Evolutionary conservation across 140 eudicot species (phyloP), one percentile per base, ranked within the genome.

Genomic region (Flaveria floridana): DNA sequence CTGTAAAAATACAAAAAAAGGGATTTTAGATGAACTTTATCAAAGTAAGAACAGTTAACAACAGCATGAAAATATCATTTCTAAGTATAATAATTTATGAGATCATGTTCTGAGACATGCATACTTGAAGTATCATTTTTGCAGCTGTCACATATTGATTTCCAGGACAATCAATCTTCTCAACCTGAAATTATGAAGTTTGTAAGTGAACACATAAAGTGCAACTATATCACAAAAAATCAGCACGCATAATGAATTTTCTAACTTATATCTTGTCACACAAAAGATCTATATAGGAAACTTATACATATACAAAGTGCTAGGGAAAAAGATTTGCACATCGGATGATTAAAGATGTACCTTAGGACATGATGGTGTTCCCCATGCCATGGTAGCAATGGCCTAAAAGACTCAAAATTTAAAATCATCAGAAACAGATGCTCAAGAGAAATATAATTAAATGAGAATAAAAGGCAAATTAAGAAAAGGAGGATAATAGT

Each of bases 321-420:
- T 39, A 50, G 47, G 57, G n/a, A 15, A 30, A n/a, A 26, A 50
- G 20, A 46, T 9, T 28, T 25, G 26, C 25, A 62, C 1, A 71
- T 65, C 76, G 20, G 2, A 30, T 18, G 57, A 42, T 7, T 23
- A 63, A 14, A 12, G 44, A 53, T 74, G 77, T 85, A 92, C 98
- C 93, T 93, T 93, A 11, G 98, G 98, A 77, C 98, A 93, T 39
- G 94, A 88, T 59, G 85, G 59, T 2, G 97, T 93, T 51, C 98
- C 98, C 97, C 98, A 90, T 44, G 96, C 97, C 98, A 93, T 93
- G 64, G 98, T 96, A 86, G 98, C 76, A 76, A 93, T 90, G 56
- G 98, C 97, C 97, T 93, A 82, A 69, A 82, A 79, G 28, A 68
- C 47, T 28, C 34, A 28, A 28, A 28, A 2, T 28, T 23, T 42